A percentile compares a stretch with the other conserved stretches of the same genome.
These are phyloP conservation scores for Westerdykella sp. DNA, from an alignment of 2,329 filamentous ascomycete genomes.

Conservation along the genomic window DNA sequence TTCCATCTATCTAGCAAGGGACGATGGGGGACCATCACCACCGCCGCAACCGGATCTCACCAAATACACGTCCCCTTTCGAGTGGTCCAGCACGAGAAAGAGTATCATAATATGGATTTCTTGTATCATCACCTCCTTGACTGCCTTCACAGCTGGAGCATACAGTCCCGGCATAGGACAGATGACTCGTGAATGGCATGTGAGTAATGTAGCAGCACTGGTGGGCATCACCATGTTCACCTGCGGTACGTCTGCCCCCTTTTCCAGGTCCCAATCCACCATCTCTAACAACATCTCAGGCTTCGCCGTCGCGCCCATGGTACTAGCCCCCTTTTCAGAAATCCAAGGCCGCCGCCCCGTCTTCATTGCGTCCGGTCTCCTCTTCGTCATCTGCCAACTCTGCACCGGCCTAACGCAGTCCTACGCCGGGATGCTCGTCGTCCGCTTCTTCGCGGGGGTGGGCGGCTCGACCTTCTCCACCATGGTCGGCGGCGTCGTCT, in stretches of 20 bases:
- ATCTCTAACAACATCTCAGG: conserved; percentile 42
- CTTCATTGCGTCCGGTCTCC: conserved; percentile 64
- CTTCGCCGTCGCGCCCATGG: conserved; percentile 79
- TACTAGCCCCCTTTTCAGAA: conserved; percentile 80
- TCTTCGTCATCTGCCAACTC: conserved; percentile 67
- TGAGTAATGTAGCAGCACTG: conserved; percentile 60
- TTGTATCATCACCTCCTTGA: conserved; percentile 67
- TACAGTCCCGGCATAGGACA: conserved; percentile 65
- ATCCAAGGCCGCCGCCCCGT: conserved; percentile 81
- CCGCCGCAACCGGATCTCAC: conserved; percentile 58
- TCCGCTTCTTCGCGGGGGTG: conserved; percentile 70
- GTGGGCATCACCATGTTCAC: conserved; percentile 79
- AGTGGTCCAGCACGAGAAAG: conserved; percentile 67
- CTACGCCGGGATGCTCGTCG: conserved; percentile 66
- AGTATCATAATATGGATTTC: conserved; percentile 64
- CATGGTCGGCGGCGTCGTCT: conserved; percentile 87
- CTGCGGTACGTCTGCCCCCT: conserved; percentile 11
- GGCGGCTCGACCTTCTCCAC: conserved; percentile 75
- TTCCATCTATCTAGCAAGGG: conserved; percentile 30
- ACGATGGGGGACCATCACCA: conserved; percentile 42
- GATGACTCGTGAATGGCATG: conserved; percentile 59
- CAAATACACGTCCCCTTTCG: conserved; percentile 62
- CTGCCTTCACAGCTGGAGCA: conserved; percentile 74
- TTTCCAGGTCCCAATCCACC: no score
- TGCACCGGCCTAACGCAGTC: conserved; percentile 65